Evolutionary conservation across 768 basidiomycete genomes (phyloP).

Genomic region (Lyophyllum semitale): DNA sequence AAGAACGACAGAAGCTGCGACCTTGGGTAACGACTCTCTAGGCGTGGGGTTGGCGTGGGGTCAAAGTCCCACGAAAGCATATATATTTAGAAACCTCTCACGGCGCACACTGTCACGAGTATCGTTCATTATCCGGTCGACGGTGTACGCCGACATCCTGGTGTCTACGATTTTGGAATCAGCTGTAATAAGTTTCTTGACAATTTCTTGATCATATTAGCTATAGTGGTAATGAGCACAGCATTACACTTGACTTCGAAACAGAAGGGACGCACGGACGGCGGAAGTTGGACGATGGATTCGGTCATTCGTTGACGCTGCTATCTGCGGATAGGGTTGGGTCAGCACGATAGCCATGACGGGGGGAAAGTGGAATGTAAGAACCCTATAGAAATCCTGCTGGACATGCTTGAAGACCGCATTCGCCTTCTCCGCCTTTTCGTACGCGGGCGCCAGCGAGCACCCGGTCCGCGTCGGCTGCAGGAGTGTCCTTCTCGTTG

Average conservation of each 20-base stretch:
- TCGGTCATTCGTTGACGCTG: slow-evolving; percentile 37
- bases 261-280: slow-evolving; percentile 28
- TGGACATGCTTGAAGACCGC: slow-evolving; percentile 31
- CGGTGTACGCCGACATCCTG: no score
- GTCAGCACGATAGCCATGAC: no score
- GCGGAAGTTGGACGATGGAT: slow-evolving; percentile 31
- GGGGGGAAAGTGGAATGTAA: neutral
- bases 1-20: no score
- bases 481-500: slow-evolving; percentile 1
- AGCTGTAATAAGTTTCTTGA: no score
- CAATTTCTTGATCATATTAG: slow-evolving; percentile 31
- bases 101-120: no score
- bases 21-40: no score
- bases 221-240: slow-evolving; percentile 15
- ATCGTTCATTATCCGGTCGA: no score
- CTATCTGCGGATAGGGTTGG: no score
- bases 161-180: no score
- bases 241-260: neutral
- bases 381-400: slow-evolving; percentile 40
- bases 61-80: no score
- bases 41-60: no score
- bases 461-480: slow-evolving; percentile 2
- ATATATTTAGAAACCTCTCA: no score
- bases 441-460: slow-evolving; percentile 28
- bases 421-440: slow-evolving; percentile 26